Percentiles rank a stretch among this genome's conserved stretches.
phyloP scores from a whole-genome alignment of 2,329 filamentous ascomycete species.

The Fonsecaea nubica region DNA sequence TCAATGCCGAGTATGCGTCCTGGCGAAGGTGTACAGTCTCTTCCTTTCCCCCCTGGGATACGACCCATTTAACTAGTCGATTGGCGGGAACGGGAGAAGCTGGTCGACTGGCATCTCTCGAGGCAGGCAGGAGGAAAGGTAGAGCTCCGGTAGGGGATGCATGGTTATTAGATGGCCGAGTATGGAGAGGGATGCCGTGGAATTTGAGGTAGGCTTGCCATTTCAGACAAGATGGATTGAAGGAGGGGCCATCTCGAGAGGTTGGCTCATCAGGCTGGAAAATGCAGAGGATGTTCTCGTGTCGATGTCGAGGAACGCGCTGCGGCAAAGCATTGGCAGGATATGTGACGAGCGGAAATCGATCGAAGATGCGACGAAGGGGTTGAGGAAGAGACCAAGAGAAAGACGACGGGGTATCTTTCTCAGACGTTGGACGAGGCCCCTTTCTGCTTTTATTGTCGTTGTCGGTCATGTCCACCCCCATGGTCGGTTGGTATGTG shows the following conservation, averaged over 20 bases:
- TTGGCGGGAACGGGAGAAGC: constrained; percentile 63
- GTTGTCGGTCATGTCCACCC: constrained; percentile 17
- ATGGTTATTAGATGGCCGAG: constrained; percentile 83
- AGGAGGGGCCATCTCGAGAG: constrained; percentile 69
- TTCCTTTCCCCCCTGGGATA: constrained; percentile 47
- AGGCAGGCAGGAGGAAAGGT: constrained; percentile 77
- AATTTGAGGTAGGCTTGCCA: constrained; percentile 95
- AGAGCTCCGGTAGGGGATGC: constrained; percentile 87
- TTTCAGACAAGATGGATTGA: constrained; percentile 91
- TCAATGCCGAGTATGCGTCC: constrained; percentile 78
- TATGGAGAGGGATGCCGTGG: constrained; percentile 69
- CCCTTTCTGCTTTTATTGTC: constrained; percentile 3
- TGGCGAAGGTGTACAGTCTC: constrained; percentile 64
- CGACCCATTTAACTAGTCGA: constrained; percentile 72
- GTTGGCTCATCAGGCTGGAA: constrained; percentile 73
- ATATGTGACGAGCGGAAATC: constrained; percentile 79
- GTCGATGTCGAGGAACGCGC: constrained; percentile 58
- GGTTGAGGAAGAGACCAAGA: constrained; percentile 65
- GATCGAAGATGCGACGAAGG: constrained; percentile 82
- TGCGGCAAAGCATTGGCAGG: constrained; percentile 75
- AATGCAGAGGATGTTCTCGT: constrained; percentile 71
- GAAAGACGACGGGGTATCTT: constrained; percentile 11
- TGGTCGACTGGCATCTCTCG: constrained; percentile 37
- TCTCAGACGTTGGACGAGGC: constrained; percentile 5
- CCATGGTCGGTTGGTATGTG: constrained; percentile 7